Base-by-base conservation (phyloP, 177 flowering plant species). In the Vitis hybrid region DNA sequence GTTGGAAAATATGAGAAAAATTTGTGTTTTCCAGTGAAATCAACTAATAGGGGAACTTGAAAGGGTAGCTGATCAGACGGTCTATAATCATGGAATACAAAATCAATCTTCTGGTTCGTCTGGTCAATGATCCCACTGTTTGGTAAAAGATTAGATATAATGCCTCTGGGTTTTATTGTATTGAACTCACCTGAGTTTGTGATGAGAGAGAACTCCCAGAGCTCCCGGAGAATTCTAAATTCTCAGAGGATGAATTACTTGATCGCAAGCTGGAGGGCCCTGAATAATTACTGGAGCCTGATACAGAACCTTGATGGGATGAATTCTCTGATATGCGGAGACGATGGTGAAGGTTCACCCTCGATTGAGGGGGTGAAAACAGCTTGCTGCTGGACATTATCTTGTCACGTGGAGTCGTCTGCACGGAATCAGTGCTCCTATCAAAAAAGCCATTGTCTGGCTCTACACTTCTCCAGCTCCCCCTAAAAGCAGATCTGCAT, bases 121-220 rank as follows among this genome's bases (percentile, higher is more conserved):
- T 21, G 11, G 13, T 11, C 30, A 60, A 21, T 59, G 21, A 30
- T 21, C 24, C 40, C 24, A 60, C 24, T 56, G 15, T n/a, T 18
- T 56, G 46, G 2, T 11, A 21, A 16, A 13, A 48, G 13, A 19
- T 35, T 16, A 27, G 32, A 30, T 30, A 27, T 12, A 5, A 30
- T 56, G 8, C 50, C 8, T 3, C 24, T 48, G 40, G 63, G 12
- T 30, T 19, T 32, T 32, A 56, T 32, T 15, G 52, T 8, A 14
- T 6, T 69, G 52, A 8, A 78, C 87, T 84, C 73, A 84, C 87
- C 21, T 77, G 69, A 30, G 67, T 24, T 46, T 48, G 56, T 8
- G 79, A 52, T 62, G 81, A 58, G 10, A 50, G 2, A 30, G 77
- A 70, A 60, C 64, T 68, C 50, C 24, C 60, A 5, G 79, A 72